Base-by-base conservation (phyloP, 1,139 yeast genomes). In the Candida albicans region DNA sequence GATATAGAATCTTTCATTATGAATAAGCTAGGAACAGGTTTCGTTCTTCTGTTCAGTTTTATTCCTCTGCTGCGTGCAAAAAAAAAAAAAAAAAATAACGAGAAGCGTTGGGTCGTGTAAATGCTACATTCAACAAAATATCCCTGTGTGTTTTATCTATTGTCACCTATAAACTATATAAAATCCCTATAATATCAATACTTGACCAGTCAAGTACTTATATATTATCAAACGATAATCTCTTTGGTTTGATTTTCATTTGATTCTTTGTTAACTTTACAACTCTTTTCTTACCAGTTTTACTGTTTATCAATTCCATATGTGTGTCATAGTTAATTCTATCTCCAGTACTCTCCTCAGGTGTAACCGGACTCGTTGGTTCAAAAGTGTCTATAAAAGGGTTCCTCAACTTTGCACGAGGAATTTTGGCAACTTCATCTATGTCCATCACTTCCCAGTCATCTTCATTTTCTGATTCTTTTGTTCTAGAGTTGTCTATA, bases 201-300 rank as follows among this genome's bases (percentile, higher is more conserved):
- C 40, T 37, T 37, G 40, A 37, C 40, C 40, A 8, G 40, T 31
- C 40, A 37, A 37, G 35, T 25, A 31, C 8, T 25, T 37, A 37
- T 31, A 37, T 37, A 25, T 29, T 34, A 12, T 47, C 47, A 42
- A 48, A 48, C 2, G 44, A 36, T 55, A 73, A 64, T 49, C 65
- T 70, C 52, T 67, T 70, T 18, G 78, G 79, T 48, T 65, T 65
- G 37, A 71, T 64, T 39, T 59, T 61, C 48, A 59, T 60, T 48
- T 73, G 76, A 32, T 62, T 64, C 9, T 58, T 61, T 42, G 67
- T 55, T 38, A 73, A 57, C 44, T 64, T 59, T 25, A 69, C 65
- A 27, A 70, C 53, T 44, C 62, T 61, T 34, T 60, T 57, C 40
- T 68, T 67, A 2, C 78, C 77, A 2, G 77, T 72, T 42, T 59